phyloP scores from a whole-genome alignment of 2,329 filamentous ascomycete species.

The Cladophialophora yegresii region DNA sequence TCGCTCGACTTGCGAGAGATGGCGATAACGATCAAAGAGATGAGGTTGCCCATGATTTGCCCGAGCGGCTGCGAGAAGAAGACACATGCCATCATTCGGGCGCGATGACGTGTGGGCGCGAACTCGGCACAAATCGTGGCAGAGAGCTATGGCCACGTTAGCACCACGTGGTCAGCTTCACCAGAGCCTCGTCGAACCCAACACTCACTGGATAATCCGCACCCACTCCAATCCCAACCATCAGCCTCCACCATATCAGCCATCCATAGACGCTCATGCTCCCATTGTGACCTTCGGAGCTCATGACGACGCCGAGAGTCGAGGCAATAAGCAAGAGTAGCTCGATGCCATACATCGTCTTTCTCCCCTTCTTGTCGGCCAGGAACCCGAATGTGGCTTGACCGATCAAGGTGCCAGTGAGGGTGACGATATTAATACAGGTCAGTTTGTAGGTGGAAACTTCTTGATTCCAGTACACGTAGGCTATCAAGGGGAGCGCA shows the following conservation, averaged over 20 bases:
- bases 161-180: background rate
- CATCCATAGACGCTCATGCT: conserved; percentile 51
- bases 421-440: conserved; percentile 51
- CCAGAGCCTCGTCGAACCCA: background rate
- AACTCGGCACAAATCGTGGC: conserved; percentile 69
- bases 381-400: conserved; percentile 52
- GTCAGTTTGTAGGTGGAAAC: conserved; percentile 42
- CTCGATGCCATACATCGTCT: conserved; percentile 56
- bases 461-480: conserved; percentile 51
- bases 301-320: conserved; percentile 52
- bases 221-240: conserved; percentile 60
- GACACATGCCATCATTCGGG: conserved; percentile 67
- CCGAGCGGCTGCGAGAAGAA: conserved; percentile 71
- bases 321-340: conserved; percentile 51
- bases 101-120: conserved; percentile 61
- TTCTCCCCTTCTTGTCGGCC: conserved; percentile 52
- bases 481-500: conserved; percentile 52
- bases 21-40: conserved; percentile 54
- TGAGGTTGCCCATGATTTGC: conserved; percentile 65
- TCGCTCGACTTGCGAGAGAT: conserved; percentile 35
- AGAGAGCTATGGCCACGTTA: conserved; percentile 46
- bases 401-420: conserved; percentile 51
- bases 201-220: conserved; percentile 60
- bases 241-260: conserved; percentile 52
- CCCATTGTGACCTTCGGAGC: conserved; percentile 46